Conservation (phyloP, 2,329 filamentous ascomycete species). For the Canariomyces notabilis region DNA sequence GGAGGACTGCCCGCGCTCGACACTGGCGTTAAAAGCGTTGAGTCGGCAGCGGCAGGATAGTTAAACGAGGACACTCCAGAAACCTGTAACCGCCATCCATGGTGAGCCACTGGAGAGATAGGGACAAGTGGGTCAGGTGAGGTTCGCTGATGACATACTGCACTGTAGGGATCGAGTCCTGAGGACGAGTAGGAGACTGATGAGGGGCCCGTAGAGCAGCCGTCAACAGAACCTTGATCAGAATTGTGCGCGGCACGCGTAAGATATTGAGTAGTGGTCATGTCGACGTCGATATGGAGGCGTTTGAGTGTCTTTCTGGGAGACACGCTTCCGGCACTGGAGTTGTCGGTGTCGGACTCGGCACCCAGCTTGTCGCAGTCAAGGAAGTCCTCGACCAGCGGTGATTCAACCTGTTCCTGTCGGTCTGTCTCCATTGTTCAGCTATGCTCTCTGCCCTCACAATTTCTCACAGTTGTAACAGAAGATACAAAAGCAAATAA, state of each 20-base stretch:
- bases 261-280: constrained; percentile 27
- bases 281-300: constrained; percentile 27
- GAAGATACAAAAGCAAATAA: neutral
- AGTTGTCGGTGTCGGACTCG: constrained; percentile 17
- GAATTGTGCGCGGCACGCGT: constrained; percentile 22
- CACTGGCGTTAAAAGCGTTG: constrained; percentile 46
- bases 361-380: constrained; percentile 18
- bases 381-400: constrained; percentile 21
- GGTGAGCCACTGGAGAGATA: constrained; percentile 12
- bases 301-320: constrained; percentile 18
- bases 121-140: too few species aligned
- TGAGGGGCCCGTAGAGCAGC: constrained; percentile 17
- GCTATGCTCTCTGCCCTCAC: neutral
- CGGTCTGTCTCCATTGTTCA: constrained; percentile 21
- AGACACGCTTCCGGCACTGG: constrained; percentile 7
- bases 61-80: constrained; percentile 35
- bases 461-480: neutral
- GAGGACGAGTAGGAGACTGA: constrained; percentile 20
- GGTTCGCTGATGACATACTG: constrained; percentile 17
- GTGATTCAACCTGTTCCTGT: constrained; percentile 15
- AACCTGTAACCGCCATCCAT: constrained; percentile 17
- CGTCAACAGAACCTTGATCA: constrained; percentile 19
- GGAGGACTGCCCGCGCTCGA: constrained; percentile 46
- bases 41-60: constrained; percentile 35
- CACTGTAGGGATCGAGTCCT: constrained; percentile 23